Evolutionary conservation across 495 filamentous ascomycete species (phyloP).

Genomic region (Aspergillus olivimuriae): DNA sequence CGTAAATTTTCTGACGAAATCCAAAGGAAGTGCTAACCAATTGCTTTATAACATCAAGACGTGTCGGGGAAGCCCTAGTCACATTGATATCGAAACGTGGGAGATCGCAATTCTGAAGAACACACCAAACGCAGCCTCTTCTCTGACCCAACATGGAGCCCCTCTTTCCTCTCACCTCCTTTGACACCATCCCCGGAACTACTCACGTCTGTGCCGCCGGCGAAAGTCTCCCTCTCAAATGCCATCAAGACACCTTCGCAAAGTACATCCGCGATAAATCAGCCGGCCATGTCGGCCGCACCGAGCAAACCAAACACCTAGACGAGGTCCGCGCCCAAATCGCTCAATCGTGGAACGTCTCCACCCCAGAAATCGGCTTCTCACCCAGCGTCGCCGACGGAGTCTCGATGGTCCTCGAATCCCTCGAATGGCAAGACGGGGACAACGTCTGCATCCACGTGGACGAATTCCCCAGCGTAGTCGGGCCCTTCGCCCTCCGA

Average conservation of each 20-base stretch:
- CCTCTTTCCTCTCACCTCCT: neutral
- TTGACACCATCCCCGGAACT: neutral
- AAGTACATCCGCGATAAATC: neutral
- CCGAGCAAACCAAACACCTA: neutral
- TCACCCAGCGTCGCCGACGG: conserved; percentile 1
- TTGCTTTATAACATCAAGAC: no score
- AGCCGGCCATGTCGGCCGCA: neutral
- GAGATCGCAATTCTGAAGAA: no score
- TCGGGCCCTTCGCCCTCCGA: conserved; percentile 1
- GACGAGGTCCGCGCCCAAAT: neutral
- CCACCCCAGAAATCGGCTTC: neutral
- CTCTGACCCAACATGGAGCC: no score
- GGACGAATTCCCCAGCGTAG: conserved; percentile 5
- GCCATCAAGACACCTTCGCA: neutral
- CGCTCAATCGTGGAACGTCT: neutral
- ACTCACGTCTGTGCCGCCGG: neutral
- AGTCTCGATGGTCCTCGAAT: neutral
- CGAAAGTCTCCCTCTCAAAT: neutral
- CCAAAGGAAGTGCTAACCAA: no score
- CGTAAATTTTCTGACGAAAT: no score
- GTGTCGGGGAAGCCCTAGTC: no score
- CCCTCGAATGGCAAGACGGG: conserved; percentile 1
- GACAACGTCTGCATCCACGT: conserved; percentile 3
- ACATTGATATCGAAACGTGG: no score
- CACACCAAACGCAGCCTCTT: no score